Conservation (phyloP, 768 basidiomycete species). For the Podaxis sp. region DNA sequence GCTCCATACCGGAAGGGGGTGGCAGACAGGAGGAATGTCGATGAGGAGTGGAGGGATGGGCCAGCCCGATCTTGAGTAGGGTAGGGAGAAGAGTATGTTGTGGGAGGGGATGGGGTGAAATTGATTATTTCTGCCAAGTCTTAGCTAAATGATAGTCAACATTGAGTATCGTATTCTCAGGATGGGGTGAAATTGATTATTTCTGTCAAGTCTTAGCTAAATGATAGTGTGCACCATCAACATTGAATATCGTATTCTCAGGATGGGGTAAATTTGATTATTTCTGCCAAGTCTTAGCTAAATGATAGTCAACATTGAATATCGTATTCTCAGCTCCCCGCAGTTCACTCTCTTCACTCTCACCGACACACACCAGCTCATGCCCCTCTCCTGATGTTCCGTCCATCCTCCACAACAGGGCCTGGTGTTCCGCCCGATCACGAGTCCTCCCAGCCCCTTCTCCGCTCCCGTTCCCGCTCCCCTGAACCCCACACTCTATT, state of each 20-base stretch:
- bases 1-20: not conserved
- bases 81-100: not conserved
- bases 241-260: too few relatives aligned
- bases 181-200: too few relatives aligned
- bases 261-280: too few relatives aligned
- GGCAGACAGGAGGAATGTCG: too few relatives aligned
- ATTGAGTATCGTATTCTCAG: too few relatives aligned
- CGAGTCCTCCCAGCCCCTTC: conserved; percentile 57
- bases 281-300: not conserved
- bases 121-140: not conserved
- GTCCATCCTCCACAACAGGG: conserved; percentile 21
- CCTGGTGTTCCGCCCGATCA: conserved; percentile 21
- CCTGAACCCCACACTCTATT: conserved; percentile 44
- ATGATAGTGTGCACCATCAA: too few relatives aligned
- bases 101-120: not conserved
- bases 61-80: not conserved
- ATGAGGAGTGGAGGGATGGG: too few relatives aligned
- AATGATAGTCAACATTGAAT: not conserved
- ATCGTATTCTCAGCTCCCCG: too few relatives aligned
- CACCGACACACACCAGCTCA: not conserved
- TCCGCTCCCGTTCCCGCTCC: conserved; percentile 41
- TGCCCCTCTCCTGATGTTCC: conserved; percentile 23
- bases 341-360: too few relatives aligned
- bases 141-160: too few relatives aligned
- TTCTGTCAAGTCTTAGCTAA: too few relatives aligned